A percentile compares a stretch with the other conserved stretches of the same genome.
Evolutionary conservation across 148 eudicot species (phyloP).

Genomic region (Heliamphora exappendiculata): DNA sequence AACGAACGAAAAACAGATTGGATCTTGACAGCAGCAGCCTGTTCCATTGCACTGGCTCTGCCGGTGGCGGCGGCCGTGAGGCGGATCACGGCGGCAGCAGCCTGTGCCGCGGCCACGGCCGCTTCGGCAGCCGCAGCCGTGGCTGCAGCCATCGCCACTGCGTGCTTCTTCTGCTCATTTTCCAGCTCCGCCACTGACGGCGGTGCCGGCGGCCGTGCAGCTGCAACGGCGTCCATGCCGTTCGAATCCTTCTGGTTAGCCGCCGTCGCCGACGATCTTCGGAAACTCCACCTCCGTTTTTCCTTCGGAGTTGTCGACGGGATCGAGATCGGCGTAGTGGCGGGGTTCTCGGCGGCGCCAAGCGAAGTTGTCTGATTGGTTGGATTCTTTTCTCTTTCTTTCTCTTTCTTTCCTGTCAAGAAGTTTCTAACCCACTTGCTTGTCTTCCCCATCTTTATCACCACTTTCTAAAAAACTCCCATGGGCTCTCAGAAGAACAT

Average conservation of each 20-base stretch:
- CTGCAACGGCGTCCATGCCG: slow-evolving; percentile 5
- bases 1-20: slow-evolving; percentile 69
- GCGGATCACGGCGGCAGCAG: slow-evolving; percentile 35
- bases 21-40: slow-evolving; percentile 64
- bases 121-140: slow-evolving; percentile 25
- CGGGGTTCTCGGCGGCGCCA: slow-evolving; percentile 11
- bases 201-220: slow-evolving; percentile 10
- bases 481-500: not conserved
- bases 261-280: slow-evolving; percentile 58
- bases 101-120: slow-evolving; percentile 39
- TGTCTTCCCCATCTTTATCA: slow-evolving; percentile 65
- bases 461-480: not conserved
- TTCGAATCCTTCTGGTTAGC: slow-evolving; percentile 21
- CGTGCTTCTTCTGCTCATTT: slow-evolving; percentile 32
- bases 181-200: slow-evolving; percentile 19
- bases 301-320: slow-evolving; percentile 67
- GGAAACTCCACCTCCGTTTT: slow-evolving; percentile 83
- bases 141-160: slow-evolving; percentile 39
- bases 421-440: slow-evolving; percentile 70
- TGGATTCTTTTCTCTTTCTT: slow-evolving; percentile 16
- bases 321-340: slow-evolving; percentile 30
- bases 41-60: slow-evolving; percentile 27
- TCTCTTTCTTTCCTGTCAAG: slow-evolving; percentile 49
- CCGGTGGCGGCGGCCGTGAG: slow-evolving; percentile 9
- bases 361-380: slow-evolving; percentile 9